A percentile compares a stretch with the other conserved stretches of the same genome.
Conservation (phyloP, 306 rosid genomes). For the Quercus robur region DNA sequence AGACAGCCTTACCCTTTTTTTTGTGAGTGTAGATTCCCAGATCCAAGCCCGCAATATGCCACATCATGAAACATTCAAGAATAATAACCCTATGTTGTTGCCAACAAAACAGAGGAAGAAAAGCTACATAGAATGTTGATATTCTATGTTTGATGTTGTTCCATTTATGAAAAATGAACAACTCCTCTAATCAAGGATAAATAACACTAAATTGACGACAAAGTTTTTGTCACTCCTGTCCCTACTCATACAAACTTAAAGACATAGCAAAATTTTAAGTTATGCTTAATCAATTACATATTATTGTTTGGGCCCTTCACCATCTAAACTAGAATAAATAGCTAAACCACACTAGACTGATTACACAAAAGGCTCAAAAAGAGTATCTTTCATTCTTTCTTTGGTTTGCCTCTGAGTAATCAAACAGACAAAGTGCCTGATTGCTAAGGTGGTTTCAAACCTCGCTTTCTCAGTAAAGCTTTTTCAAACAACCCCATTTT, state of each 20-base stretch:
- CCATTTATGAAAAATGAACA: not conserved
- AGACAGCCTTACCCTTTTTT: too few relatives aligned
- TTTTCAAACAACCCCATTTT: too few relatives aligned
- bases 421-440: not conserved
- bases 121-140: too few relatives aligned
- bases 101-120: too few relatives aligned
- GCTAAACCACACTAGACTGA: not conserved
- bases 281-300: not conserved
- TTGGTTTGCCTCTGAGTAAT: not conserved
- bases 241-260: not conserved
- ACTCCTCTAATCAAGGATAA: not conserved
- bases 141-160: too few relatives aligned
- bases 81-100: too few relatives aligned
- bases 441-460: too few relatives aligned
- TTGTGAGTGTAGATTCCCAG: too few relatives aligned
- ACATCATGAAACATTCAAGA: too few relatives aligned
- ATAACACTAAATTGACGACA: not conserved
- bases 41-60: too few relatives aligned
- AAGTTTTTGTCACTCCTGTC: too few relatives aligned
- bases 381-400: not conserved
- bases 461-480: too few relatives aligned
- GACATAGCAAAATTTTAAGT: not conserved
- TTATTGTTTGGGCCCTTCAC: not conserved
- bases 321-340: not conserved
- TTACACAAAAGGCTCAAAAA: not conserved